These are phyloP conservation scores for Globisporangium recalcitrans DNA, from an alignment of 352 stramenopile genomes.

Conservation along the genomic window DNA sequence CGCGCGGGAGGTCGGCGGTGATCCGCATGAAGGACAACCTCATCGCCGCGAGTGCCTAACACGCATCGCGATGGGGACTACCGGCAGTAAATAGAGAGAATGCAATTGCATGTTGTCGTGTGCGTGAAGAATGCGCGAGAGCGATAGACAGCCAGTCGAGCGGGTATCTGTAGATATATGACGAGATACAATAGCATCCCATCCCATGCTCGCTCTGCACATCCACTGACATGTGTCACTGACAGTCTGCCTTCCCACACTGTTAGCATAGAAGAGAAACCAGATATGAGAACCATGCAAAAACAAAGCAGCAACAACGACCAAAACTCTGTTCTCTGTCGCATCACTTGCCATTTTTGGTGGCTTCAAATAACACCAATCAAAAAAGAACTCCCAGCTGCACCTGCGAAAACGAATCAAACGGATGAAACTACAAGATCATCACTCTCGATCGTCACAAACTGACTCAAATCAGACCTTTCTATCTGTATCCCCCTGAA, in stretches of 20 bases:
- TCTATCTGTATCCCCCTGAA: neutral
- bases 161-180: slow-evolving; percentile 3
- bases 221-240: neutral
- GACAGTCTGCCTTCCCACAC: neutral
- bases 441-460: neutral
- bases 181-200: slow-evolving; percentile 1
- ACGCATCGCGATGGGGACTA: neutral
- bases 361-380: slow-evolving; percentile 5
- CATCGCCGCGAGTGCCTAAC: slow-evolving; percentile 2
- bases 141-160: neutral
- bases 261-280: neutral
- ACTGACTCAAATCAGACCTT: slow-evolving; percentile 5
- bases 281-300: slow-evolving; percentile 7
- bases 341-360: neutral
- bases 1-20: slow-evolving; percentile 17
- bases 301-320: too few species aligned
- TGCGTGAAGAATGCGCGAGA: neutral
- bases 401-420: neutral
- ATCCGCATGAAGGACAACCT: slow-evolving; percentile 38
- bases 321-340: slow-evolving; percentile 1
- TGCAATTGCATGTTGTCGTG: neutral
- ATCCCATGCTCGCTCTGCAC: neutral
- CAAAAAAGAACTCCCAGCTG: neutral
- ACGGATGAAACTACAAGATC: slow-evolving; percentile 12
- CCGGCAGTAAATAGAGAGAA: slow-evolving; percentile 2